Conservation (phyloP, 2,329 filamentous ascomycete genomes). For the Cytospora mali region DNA sequence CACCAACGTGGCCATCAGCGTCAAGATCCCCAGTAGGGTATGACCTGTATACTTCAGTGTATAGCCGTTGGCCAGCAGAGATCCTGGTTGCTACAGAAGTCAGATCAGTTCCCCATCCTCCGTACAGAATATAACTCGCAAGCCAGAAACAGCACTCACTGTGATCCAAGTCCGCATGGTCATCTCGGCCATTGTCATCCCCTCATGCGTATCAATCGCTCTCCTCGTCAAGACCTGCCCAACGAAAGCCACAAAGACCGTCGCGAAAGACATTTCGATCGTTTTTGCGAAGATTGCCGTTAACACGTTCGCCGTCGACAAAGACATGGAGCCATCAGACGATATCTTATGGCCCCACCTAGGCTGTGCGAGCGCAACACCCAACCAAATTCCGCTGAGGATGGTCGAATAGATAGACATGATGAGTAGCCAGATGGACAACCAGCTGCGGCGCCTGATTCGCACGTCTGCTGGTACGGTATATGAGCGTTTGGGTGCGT, state of each 20-base stretch:
- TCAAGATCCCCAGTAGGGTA: slow-evolving; percentile 65
- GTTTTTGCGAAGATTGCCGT: slow-evolving; percentile 74
- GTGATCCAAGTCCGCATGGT: slow-evolving; percentile 77
- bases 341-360: slow-evolving; percentile 63
- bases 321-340: slow-evolving; percentile 54
- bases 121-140: background rate
- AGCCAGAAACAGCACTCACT: slow-evolving; percentile 31
- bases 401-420: slow-evolving; percentile 65
- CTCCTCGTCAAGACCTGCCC: slow-evolving; percentile 75
- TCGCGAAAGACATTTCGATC: slow-evolving; percentile 78
- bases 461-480: slow-evolving; percentile 15
- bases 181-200: slow-evolving; percentile 59
- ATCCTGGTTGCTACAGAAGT: slow-evolving; percentile 62
- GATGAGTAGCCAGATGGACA: slow-evolving; percentile 49
- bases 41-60: slow-evolving; percentile 64
- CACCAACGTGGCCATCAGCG: slow-evolving; percentile 65
- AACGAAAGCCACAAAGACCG: slow-evolving; percentile 72
- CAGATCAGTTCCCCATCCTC: background rate
- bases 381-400: slow-evolving; percentile 67
- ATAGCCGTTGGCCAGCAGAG: slow-evolving; percentile 69
- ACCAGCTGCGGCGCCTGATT: slow-evolving; percentile 43
- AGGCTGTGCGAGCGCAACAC: slow-evolving; percentile 63
- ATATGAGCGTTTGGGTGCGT: background rate
- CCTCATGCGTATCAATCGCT: slow-evolving; percentile 58
- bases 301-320: slow-evolving; percentile 67